Percentiles rank a stretch among this genome's conserved stretches.
Conservation (phyloP, 2,329 filamentous ascomycete genomes). For the Lachnellula willkommii region DNA sequence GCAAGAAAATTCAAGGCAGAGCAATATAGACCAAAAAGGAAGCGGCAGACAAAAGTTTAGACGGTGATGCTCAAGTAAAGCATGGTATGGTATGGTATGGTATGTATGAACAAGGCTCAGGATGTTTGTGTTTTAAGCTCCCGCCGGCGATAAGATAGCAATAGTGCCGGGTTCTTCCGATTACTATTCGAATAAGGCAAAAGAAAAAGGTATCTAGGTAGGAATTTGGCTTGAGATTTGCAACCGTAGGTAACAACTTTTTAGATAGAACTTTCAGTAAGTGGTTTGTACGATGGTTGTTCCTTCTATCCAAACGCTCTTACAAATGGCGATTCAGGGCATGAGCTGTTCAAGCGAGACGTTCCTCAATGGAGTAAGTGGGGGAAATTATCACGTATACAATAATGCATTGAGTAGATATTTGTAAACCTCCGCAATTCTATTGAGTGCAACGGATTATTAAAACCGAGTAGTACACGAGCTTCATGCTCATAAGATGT, state of each 20-base stretch:
- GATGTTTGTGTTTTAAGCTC: neutral
- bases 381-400: neutral
- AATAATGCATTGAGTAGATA: no score
- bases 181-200: neutral
- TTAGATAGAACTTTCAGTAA: no score
- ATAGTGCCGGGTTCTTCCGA: neutral
- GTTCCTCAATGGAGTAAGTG: no score
- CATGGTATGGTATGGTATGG: no score
- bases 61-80: no score
- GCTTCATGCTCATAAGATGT: neutral
- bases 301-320: neutral
- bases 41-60: no score
- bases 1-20: no score
- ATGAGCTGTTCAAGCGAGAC: neutral
- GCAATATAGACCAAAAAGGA: no score
- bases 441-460: conserved; percentile 6
- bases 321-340: neutral
- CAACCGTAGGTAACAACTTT: no score
- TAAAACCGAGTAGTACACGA: conserved; percentile 9
- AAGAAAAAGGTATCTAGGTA: neutral
- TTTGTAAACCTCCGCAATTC: neutral
- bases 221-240: no score
- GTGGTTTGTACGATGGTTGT: no score
- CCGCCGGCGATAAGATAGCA: neutral
- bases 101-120: no score